Evolutionary conservation across 306 rosid genomes (phyloP), one percentile per base, ranked within the genome.

Genomic region (Sesbania bispinosa): DNA sequence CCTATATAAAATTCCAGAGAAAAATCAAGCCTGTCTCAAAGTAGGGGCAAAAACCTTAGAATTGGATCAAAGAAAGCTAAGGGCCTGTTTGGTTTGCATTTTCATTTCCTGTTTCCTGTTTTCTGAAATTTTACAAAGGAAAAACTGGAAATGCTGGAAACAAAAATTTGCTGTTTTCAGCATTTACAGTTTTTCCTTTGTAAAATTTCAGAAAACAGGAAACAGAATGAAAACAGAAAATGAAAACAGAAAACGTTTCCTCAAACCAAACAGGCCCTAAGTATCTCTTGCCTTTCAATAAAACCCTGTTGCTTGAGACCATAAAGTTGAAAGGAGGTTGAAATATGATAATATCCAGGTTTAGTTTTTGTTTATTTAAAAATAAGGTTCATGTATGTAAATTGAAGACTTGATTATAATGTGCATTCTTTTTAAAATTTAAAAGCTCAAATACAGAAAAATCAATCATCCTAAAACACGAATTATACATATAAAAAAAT

Each of bases 251-350:
- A n/a, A n/a, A n/a, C n/a, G n/a, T n/a, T n/a, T n/a, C n/a, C n/a
- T n/a, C n/a, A n/a, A n/a, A n/a, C n/a, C 97, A 82, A n/a, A n/a
- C n/a, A n/a, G n/a, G n/a, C n/a, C n/a, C n/a, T n/a, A n/a, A 33
- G 65, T 82, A 94, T 97, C 99, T 95, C 97, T 73, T 95, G 99
- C 59, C 99, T 85, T 82, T 95, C 99, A 13, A 89, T 95, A 71
- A 87, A 91, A 74, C 99, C 97, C 68, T 95, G 99, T 76, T 95
- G 99, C 88, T 95, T 95, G 79, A 95, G 99, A 79, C 91, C 99
- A 57, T 95, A 95, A 74, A 95, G 83, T 85, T 95, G 96, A 81
- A 95, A 91, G 35, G 97, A 91, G 84, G 91, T 97, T 95, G 97
- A 55, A 81, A 83, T 67, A 77, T 4, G 58, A 77, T 24, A 66